Conservation (phyloP, 1,139 yeast species). For the Lodderomyces theae region DNA sequence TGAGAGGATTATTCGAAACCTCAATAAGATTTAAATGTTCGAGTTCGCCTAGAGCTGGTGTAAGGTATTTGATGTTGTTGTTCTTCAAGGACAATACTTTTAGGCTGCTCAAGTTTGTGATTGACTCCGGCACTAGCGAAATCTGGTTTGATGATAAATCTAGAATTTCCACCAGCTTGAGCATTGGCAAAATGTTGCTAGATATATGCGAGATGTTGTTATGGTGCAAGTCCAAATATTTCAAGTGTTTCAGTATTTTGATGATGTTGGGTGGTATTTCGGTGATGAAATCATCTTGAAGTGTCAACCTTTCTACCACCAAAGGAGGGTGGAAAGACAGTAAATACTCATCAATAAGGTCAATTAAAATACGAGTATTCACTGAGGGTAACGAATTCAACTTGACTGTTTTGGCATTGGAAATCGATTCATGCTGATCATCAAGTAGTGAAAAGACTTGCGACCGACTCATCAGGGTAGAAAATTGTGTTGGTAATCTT, state of each 20-base stretch:
- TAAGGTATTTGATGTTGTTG: constrained; percentile 57
- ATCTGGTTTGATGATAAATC: constrained; percentile 67
- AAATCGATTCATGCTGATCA: constrained; percentile 27
- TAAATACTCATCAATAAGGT: constrained; percentile 25
- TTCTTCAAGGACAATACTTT: constrained; percentile 62
- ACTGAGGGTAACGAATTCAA: constrained; percentile 16
- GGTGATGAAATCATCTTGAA: constrained; percentile 50
- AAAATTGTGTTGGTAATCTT: too few species aligned
- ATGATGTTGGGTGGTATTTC: constrained; percentile 50
- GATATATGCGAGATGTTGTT: constrained; percentile 60
- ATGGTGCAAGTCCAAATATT: constrained; percentile 65
- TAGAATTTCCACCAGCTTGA: constrained; percentile 55
- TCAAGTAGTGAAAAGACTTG: constrained; percentile 15
- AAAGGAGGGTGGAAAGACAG: constrained; percentile 30
- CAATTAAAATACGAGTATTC: constrained; percentile 21
- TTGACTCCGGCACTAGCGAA: too few species aligned
- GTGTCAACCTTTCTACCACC: constrained; percentile 50
- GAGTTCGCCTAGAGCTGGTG: constrained; percentile 55
- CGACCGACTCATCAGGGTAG: constrained; percentile 2
- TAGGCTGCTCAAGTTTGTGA: too few species aligned
- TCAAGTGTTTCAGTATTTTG: constrained; percentile 42
- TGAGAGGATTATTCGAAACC: constrained; percentile 65
- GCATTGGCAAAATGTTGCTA: constrained; percentile 22
- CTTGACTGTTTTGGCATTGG: constrained; percentile 22
- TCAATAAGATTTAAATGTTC: constrained; percentile 60